Evolutionary conservation across 192 early-diverging fungal genomes (phyloP), one percentile per base, ranked within the genome.

Genomic region (Entophlyctis luteolus): DNA sequence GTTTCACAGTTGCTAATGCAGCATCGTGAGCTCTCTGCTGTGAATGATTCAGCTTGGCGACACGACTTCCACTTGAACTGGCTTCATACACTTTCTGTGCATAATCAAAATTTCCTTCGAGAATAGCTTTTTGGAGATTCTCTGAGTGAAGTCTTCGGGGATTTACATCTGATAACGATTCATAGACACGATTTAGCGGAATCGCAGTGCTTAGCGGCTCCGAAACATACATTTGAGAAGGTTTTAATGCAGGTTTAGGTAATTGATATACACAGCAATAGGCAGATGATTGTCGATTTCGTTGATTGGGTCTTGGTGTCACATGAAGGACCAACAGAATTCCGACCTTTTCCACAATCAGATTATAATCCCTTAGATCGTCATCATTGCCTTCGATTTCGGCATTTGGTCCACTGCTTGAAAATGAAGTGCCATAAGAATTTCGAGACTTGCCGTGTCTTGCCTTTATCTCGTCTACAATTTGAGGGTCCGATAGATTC

Each of bases 11-110:
- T 12, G 62, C 62, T 6, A 63, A 23, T 8, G 62, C 62, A 8
- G 62, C 62, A 20, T 63, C 62, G 32, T 63, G 62, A 12, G 62
- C 62, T 28, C 35, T 48, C 50, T 63, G 62, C 34, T 63, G 62
- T 33, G 47, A 50, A n/a, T 8, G 48, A 33, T 63, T 63, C 6
- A 63, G 31, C 1, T 48, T 34, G 8, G 28, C 62, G 20, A 63
- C 48, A 8, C 31, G 42, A 22, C 34, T 32, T 14, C 62, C 62
- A 23, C 6, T 12, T 10, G 22, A 28, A 18, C 14, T 18, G 12
- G 48, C 48, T 2, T 63, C 62, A 16, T 45, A 45, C 31, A 63
- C 31, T 50, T 20, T n/a, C 18, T 14, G 28, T 2, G 25, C 62
- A 18, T 63, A 63, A 32, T 48, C 46, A 38, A 63, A 63, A 2